phyloP scores from a whole-genome alignment of 2,329 filamentous ascomycete species.

The Hypoxylon sp. region DNA sequence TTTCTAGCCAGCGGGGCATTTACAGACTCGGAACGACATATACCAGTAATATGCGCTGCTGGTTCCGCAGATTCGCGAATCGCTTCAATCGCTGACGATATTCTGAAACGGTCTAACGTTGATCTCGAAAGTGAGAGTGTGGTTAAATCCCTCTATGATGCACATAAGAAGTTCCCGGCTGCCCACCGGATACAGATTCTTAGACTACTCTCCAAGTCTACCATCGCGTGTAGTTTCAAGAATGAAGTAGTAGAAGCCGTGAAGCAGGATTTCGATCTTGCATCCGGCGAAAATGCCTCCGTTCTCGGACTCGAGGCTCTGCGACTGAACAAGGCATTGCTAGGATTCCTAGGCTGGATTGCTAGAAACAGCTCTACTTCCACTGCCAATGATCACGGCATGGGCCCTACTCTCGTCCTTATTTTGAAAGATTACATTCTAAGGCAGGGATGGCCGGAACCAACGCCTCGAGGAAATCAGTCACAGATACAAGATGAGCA shows the following conservation, averaged over 20 bases:
- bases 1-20: slow-evolving; percentile 91
- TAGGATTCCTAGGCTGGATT: slow-evolving; percentile 89
- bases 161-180: slow-evolving; percentile 81
- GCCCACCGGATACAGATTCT: slow-evolving; percentile 85
- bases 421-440: slow-evolving; percentile 81
- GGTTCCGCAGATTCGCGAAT: slow-evolving; percentile 86
- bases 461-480: slow-evolving; percentile 62
- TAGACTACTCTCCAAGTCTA: slow-evolving; percentile 81
- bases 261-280: slow-evolving; percentile 71
- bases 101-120: slow-evolving; percentile 83
- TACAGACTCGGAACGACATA: slow-evolving; percentile 83
- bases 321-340: slow-evolving; percentile 86
- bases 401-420: slow-evolving; percentile 78
- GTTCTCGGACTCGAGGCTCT: slow-evolving; percentile 78
- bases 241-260: slow-evolving; percentile 78
- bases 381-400: slow-evolving; percentile 70
- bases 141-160: slow-evolving; percentile 76
- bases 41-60: slow-evolving; percentile 87
- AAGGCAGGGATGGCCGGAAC: slow-evolving; percentile 85
- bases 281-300: slow-evolving; percentile 52
- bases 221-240: slow-evolving; percentile 78
- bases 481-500: slow-evolving; percentile 69
- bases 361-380: slow-evolving; percentile 77
- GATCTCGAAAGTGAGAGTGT: slow-evolving; percentile 78
- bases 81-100: slow-evolving; percentile 87